A percentile compares a stretch with the other conserved stretches of the same genome.
phyloP scores from a whole-genome alignment of 306 rosid species.

The Vachellia collinsii region DNA sequence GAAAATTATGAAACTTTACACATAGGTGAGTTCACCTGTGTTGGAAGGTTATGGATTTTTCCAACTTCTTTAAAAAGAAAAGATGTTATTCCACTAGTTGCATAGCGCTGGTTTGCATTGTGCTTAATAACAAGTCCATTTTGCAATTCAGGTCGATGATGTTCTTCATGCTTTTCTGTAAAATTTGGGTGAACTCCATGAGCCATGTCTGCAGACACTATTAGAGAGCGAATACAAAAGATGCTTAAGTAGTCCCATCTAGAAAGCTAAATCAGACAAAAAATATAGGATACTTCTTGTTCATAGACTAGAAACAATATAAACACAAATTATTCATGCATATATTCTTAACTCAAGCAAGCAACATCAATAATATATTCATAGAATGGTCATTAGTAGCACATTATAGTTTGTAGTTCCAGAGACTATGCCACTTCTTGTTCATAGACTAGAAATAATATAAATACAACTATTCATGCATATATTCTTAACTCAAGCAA shows the following conservation, averaged over 20 bases:
- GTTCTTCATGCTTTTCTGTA: constrained; percentile 90
- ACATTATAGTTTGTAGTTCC: not conserved
- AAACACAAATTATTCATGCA: constrained; percentile 18
- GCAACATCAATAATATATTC: not conserved
- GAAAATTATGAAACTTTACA: constrained; percentile 5
- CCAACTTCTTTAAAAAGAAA: constrained; percentile 91
- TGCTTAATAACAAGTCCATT: constrained; percentile 92
- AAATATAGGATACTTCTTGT: constrained; percentile 1
- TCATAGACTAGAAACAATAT: not conserved
- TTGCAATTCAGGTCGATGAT: constrained; percentile 87
- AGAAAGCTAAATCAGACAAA: constrained; percentile 19
- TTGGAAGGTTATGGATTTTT: constrained; percentile 79
- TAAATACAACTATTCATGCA: constrained; percentile 24
- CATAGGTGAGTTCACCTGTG: constrained; percentile 60
- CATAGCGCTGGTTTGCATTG: constrained; percentile 97
- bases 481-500: not conserved
- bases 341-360: not conserved
- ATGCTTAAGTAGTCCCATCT: constrained; percentile 38
- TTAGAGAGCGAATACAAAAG: constrained; percentile 39
- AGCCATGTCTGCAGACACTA: constrained; percentile 99
- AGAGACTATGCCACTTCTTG: not conserved
- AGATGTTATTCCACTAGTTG: constrained; percentile 88
- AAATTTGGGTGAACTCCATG: constrained; percentile 98
- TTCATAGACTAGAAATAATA: not conserved
- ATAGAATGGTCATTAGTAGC: not conserved